phyloP scores from a whole-genome alignment of 2,329 filamentous ascomycete species.

The Harringtonia lauricola region DNA sequence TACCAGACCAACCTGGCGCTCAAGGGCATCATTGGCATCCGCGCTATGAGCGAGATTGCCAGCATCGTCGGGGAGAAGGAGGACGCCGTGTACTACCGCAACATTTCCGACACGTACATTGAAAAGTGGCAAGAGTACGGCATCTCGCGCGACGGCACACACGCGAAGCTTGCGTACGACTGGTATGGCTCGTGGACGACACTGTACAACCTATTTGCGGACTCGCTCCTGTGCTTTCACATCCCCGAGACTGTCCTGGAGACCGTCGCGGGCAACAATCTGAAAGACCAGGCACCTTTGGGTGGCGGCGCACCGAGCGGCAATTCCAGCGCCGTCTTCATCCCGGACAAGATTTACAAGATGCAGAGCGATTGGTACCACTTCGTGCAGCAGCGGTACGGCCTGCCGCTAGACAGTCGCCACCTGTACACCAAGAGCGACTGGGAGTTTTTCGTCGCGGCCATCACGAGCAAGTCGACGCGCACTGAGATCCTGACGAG shows the following conservation, averaged over 20 bases:
- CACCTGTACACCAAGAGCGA: conserved; percentile 83
- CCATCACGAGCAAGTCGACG: conserved; percentile 58
- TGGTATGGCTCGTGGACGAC: conserved; percentile 73
- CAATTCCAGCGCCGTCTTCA: conserved; percentile 37
- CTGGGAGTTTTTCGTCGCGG: conserved; percentile 84
- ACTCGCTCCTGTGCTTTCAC: conserved; percentile 30
- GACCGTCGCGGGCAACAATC: neutral
- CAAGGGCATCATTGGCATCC: conserved; percentile 69
- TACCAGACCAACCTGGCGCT: conserved; percentile 66
- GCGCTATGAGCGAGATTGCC: conserved; percentile 63
- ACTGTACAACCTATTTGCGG: conserved; percentile 64
- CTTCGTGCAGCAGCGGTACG: conserved; percentile 68
- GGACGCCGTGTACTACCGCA: conserved; percentile 50
- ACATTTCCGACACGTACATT: conserved; percentile 56
- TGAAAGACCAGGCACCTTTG: conserved; percentile 4
- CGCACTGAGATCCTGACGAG: conserved; percentile 61
- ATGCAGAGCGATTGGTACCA: conserved; percentile 75
- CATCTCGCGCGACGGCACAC: conserved; percentile 54
- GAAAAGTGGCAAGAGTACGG: conserved; percentile 58
- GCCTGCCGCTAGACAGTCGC: conserved; percentile 69
- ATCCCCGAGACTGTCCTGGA: conserved; percentile 5
- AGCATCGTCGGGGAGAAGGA: conserved; percentile 42
- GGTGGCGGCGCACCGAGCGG: conserved; percentile 11
- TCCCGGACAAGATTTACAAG: conserved; percentile 65
- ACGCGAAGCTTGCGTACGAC: conserved; percentile 64